A percentile compares a stretch with the other conserved stretches of the same genome.
phyloP scores from a whole-genome alignment of 805 yeast species.

The Zygoascus flipseniorum region DNA sequence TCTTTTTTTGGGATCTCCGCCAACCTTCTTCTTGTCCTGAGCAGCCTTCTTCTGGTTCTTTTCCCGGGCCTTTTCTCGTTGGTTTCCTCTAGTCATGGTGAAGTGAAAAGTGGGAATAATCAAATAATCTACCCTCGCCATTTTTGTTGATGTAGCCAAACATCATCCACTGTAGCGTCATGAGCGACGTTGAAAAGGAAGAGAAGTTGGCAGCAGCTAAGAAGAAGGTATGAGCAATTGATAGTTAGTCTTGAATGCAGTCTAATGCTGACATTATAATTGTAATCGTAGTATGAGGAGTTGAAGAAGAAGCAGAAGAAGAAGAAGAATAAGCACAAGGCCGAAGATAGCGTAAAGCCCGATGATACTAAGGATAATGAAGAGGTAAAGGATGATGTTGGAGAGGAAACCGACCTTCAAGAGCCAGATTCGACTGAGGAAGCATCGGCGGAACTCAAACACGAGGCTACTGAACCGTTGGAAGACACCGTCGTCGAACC shows the following conservation, averaged over 20 bases:
- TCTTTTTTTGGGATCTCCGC: slow-evolving; percentile 80
- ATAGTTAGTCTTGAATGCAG: background rate
- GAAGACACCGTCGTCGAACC: background rate
- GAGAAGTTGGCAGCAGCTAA: slow-evolving; percentile 68
- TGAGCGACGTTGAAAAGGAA: slow-evolving; percentile 28
- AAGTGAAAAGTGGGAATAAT: background rate
- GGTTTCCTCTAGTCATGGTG: slow-evolving; percentile 90
- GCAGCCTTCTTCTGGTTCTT: slow-evolving; percentile 72
- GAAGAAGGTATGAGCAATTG: slow-evolving; percentile 40
- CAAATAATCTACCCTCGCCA: background rate
- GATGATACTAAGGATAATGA: background rate
- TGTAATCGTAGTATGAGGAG: slow-evolving; percentile 42
- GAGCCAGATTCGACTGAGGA: background rate
- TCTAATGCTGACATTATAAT: background rate
- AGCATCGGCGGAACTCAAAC: background rate
- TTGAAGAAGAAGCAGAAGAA: slow-evolving; percentile 47
- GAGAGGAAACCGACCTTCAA: background rate
- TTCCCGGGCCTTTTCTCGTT: slow-evolving; percentile 87
- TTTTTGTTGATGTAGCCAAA: background rate
- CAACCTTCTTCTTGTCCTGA: slow-evolving; percentile 56
- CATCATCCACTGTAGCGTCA: background rate
- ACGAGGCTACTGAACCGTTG: background rate
- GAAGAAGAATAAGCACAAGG: slow-evolving; percentile 40
- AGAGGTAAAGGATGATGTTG: background rate
- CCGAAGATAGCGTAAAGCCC: slow-evolving; percentile 19